These are phyloP conservation scores for Colletotrichum karsti DNA, from an alignment of 2,329 filamentous ascomycete genomes.

Conservation along the genomic window DNA sequence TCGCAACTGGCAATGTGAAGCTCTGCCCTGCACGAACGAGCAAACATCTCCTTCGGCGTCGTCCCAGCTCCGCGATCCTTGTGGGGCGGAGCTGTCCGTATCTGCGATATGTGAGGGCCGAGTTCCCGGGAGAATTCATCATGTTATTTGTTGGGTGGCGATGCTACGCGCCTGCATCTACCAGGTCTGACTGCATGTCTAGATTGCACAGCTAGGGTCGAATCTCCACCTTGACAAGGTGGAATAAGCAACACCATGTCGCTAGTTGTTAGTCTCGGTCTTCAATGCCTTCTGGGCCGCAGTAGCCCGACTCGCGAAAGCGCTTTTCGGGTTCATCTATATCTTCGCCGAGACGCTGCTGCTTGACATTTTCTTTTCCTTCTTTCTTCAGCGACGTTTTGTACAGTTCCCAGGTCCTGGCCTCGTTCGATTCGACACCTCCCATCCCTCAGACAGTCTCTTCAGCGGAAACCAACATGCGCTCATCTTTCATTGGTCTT, in stretches of 20 bases:
- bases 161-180: constrained; percentile 11
- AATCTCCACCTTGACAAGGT: background rate
- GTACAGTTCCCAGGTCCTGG: no score
- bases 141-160: background rate
- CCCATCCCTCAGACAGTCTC: constrained; percentile 29
- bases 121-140: background rate
- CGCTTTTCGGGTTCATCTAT: background rate
- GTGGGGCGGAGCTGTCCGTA: background rate
- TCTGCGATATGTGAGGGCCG: background rate
- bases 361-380: background rate
- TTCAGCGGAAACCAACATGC: constrained; percentile 33
- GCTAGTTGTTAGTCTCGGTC: background rate
- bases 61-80: background rate
- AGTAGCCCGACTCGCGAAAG: background rate
- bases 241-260: background rate
- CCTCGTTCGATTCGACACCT: no score
- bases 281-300: background rate
- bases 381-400: background rate
- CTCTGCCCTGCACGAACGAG: background rate
- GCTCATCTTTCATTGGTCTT: constrained; percentile 15
- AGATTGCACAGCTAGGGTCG: background rate
- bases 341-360: background rate
- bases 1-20: background rate
- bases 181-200: background rate
- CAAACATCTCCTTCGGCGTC: background rate